Base-by-base conservation (phyloP, 805 yeast species). In the Candida pseudoglaebosa region DNA sequence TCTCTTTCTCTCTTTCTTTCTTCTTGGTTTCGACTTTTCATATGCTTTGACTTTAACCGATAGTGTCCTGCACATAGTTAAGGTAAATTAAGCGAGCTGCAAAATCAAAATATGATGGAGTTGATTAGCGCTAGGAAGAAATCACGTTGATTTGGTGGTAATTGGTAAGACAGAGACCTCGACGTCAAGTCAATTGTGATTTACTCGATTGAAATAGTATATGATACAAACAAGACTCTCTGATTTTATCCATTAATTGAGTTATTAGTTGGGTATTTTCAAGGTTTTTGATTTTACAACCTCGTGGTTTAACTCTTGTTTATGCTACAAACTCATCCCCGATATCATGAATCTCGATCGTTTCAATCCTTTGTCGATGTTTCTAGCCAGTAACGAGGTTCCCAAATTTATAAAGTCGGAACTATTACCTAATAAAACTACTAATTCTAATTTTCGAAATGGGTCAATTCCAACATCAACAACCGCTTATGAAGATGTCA, bases 321-420 rank as follows among this genome's bases (percentile, higher is more conserved):
- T 22, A 20, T 33, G 22, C 12, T 15, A 20, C 18, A n/a, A 33
- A n/a, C 13, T 5, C 5, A 21, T 13, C 13, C 12, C 8, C 8
- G 28, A 34, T 17, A 34, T 12, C 38, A 59, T 59, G 65, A 58
- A 56, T 45, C 51, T 57, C 36, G 62, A 56, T 38, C 38, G 54
- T 37, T 46, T 52, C 30, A 49, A 52, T 39, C 61, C 57, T 17
- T 46, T 56, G 33, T 49, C 62, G n/a, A 49, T 47, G 19, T 59
- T 56, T 42, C 43, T 53, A 17, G 36, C 46, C 2, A 17, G 13
- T 12, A 19, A 37, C 29, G 17, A 24, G 14, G 26, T n/a, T 21
- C 29, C 18, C 13, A 17, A 13, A 14, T n/a, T 10, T 14, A 5
- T 18, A 12, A 35, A 13, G 14, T n/a, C 21, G 8, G 28, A 10